Evolutionary conservation across 2,329 filamentous ascomycete genomes (phyloP), one percentile per base, ranked within the genome.

Genomic region (Thelonectria olida): DNA sequence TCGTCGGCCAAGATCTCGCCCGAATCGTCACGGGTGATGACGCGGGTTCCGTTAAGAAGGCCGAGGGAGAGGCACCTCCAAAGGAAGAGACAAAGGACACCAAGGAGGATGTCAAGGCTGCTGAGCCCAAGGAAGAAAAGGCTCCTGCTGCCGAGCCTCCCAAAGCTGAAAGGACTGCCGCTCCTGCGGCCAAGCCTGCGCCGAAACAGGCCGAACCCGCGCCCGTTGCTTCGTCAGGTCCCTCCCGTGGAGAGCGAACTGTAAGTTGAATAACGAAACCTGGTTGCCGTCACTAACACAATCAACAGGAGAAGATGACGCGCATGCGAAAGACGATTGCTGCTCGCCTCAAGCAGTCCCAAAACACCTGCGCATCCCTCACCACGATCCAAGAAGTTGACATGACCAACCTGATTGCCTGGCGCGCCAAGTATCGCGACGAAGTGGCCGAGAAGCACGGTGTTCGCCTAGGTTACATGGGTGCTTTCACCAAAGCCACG

Each of bases 251-350:
- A 22, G 68, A 70, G 39, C 66, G 70, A 63, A 59, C 48, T 23
- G 70, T 68, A 61, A 61, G 67, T 62, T n/a, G 23, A 12, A n/a
- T 6, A 34, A 13, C 7, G 4, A 4, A 8, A 1, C 7, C 5
- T 1, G 1, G 9, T n/a, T 12, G 17, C 22, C 4, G 5, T 12
- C 38, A 31, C 64, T 64, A 23, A 66, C 27, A 7, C 23, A 28
- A 23, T 7, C 7, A 7, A 15, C 1, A 73, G 72, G 73, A 74
- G 63, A 75, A 74, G 62, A 67, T 90, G 67, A 84, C 83, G 66
- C 87, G 87, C 70, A 92, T 92, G 90, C 89, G 90, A 80, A 91
- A 90, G 83, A 90, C 88, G 64, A 92, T 92, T 72, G 90, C 90
- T 67, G 81, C 75, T 68, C 88, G 90, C 67, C 87, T 92, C 55